phyloP scores from a whole-genome alignment of 192 early-diverging fungal genomes.

The Rhizophagus prolifer region DNA sequence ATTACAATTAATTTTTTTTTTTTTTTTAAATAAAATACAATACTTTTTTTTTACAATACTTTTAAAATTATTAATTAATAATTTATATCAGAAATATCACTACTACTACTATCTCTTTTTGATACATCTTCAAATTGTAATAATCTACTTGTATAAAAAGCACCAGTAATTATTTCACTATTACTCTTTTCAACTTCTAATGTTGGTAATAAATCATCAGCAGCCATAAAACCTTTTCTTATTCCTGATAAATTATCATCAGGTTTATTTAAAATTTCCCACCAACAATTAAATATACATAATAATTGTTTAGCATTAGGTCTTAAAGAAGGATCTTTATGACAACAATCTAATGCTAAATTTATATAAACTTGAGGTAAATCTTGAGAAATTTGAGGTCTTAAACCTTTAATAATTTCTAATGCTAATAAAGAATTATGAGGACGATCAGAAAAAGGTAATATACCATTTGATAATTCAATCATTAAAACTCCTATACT shows the following conservation, averaged over 20 bases:
- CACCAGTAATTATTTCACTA: background rate
- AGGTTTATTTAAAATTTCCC: background rate
- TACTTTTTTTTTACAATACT: no score
- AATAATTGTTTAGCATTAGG: constrained; percentile 6
- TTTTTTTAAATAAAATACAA: no score
- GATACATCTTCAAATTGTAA: background rate
- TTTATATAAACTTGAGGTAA: constrained; percentile 5
- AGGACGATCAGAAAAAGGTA: background rate
- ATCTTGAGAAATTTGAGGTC: background rate
- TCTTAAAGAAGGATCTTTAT: background rate
- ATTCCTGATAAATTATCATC: background rate
- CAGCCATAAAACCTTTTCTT: background rate
- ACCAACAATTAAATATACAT: background rate
- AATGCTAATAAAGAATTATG: background rate
- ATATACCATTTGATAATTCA: constrained; percentile 9
- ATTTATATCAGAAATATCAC: background rate
- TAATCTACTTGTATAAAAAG: background rate
- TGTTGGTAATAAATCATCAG: background rate
- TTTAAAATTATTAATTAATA: no score
- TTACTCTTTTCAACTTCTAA: background rate
- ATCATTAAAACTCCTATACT: constrained; percentile 16
- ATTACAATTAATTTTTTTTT: no score
- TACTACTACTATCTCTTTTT: background rate
- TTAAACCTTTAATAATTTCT: constrained; percentile 7
- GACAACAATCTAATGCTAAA: background rate